Evolutionary conservation across 371 early-diverging fungal species (phyloP).

Genomic region (Lichtheimia ramosa): DNA sequence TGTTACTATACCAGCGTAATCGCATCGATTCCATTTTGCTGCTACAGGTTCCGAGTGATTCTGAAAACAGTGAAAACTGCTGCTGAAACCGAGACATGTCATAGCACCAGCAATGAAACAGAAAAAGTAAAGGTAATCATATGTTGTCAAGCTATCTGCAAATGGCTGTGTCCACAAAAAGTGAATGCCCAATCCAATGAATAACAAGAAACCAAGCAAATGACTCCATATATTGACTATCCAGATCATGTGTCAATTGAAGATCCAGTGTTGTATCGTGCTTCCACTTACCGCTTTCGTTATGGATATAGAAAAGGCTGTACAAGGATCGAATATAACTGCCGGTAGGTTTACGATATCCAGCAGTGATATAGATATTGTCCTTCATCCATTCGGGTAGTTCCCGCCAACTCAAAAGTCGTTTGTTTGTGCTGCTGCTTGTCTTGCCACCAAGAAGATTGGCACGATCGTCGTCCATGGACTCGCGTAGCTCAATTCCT

Average conservation of each 20-base stretch:
- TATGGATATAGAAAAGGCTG: slow-evolving; percentile 82
- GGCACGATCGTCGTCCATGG: slow-evolving; percentile 1
- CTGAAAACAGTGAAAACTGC: slow-evolving; percentile 79
- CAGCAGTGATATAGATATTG: slow-evolving; percentile 64
- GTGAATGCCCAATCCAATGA: slow-evolving; percentile 41
- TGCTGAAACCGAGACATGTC: slow-evolving; percentile 77
- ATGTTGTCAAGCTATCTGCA: slow-evolving; percentile 47
- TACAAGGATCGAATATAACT: slow-evolving; percentile 71
- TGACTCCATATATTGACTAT: slow-evolving; percentile 86
- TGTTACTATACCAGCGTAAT: slow-evolving; percentile 90
- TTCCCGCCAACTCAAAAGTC: slow-evolving; percentile 4
- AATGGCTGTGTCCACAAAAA: slow-evolving; percentile 47
- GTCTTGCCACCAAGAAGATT: background rate
- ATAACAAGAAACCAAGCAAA: slow-evolving; percentile 62
- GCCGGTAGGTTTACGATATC: slow-evolving; percentile 78
- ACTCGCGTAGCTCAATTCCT: background rate
- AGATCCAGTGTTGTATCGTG: slow-evolving; percentile 22
- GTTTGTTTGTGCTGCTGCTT: too few relatives aligned
- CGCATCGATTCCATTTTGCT: slow-evolving; percentile 77
- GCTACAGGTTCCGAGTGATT: slow-evolving; percentile 81
- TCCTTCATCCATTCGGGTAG: slow-evolving; percentile 74
- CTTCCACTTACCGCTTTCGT: slow-evolving; percentile 52
- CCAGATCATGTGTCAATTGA: background rate
- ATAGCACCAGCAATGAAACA: slow-evolving; percentile 62
- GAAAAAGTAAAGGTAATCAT: slow-evolving; percentile 66